Evolutionary conservation across 768 basidiomycete genomes (phyloP).

Genomic region (Rhizopogon vinicolor): DNA sequence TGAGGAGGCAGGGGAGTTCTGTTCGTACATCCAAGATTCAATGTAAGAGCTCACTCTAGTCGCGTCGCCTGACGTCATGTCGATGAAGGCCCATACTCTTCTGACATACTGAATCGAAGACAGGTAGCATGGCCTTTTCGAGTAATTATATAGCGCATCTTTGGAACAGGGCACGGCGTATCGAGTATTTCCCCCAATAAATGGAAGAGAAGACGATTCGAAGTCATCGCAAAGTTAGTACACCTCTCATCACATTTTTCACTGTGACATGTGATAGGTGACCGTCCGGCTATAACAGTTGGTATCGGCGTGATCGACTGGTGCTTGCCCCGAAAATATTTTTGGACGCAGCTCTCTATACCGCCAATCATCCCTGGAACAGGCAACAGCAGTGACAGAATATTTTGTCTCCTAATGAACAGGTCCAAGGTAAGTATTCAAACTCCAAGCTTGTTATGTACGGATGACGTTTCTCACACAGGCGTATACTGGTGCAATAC

Average conservation of each 20-base stretch:
- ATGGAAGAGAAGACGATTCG: neutral
- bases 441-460: neutral
- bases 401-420: neutral
- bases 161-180: neutral
- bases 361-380: neutral
- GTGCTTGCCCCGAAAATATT: neutral
- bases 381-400: too few species aligned
- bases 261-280: neutral
- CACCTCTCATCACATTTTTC: too few species aligned
- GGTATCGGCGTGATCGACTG: neutral
- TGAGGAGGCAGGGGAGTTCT: too few species aligned
- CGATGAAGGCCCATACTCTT: neutral
- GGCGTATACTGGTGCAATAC: neutral
- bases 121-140: neutral
- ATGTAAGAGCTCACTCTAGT: too few species aligned
- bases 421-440: neutral
- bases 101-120: neutral
- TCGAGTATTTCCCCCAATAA: too few species aligned
- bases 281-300: neutral
- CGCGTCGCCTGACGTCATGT: neutral
- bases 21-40: too few species aligned
- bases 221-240: neutral
- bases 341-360: neutral
- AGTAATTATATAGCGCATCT: neutral
- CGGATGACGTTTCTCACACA: neutral